phyloP scores from a whole-genome alignment of 1,284 basidiomycete species.

The Cryptococcus jaspeensis region DNA sequence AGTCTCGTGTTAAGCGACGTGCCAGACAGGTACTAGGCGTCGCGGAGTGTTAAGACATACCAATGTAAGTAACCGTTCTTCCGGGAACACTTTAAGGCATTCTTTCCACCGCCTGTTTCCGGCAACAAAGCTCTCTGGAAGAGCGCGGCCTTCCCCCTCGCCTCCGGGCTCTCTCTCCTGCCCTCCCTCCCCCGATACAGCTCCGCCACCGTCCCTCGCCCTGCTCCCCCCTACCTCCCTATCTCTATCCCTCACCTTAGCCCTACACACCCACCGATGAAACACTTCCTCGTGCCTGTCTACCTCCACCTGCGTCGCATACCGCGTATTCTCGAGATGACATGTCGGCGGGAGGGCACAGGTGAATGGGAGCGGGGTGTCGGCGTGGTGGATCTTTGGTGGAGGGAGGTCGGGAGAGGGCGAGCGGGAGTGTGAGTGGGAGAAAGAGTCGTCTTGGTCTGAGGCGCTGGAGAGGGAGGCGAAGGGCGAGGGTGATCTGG shows the following conservation, averaged over 20 bases:
- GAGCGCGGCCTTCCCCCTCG: neutral
- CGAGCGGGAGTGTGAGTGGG: neutral
- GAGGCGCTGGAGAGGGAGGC: too few species aligned
- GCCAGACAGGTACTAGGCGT: neutral
- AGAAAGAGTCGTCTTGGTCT: neutral
- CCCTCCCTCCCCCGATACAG: neutral
- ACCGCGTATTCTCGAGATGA: constrained; percentile 25
- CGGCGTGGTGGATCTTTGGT: neutral
- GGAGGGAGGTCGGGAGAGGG: neutral
- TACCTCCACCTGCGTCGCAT: neutral
- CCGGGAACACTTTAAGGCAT: constrained; percentile 83
- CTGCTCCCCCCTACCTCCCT: constrained; percentile 44
- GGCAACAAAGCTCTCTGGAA: constrained; percentile 32
- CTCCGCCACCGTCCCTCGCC: neutral
- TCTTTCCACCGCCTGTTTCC: constrained; percentile 27
- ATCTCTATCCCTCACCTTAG: constrained; percentile 14
- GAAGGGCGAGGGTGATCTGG: neutral
- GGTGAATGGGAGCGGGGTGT: constrained; percentile 46
- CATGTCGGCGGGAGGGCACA: constrained; percentile 83
- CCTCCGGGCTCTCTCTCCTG: neutral
- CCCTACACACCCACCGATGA: constrained; percentile 75
- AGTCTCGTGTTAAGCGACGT: neutral
- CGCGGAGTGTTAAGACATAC: constrained; percentile 64
- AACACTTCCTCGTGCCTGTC: constrained; percentile 53
- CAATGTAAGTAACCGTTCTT: constrained; percentile 69